Evolutionary conservation across 306 rosid genomes (phyloP).

Genomic region (Citrullus colocynthis): DNA sequence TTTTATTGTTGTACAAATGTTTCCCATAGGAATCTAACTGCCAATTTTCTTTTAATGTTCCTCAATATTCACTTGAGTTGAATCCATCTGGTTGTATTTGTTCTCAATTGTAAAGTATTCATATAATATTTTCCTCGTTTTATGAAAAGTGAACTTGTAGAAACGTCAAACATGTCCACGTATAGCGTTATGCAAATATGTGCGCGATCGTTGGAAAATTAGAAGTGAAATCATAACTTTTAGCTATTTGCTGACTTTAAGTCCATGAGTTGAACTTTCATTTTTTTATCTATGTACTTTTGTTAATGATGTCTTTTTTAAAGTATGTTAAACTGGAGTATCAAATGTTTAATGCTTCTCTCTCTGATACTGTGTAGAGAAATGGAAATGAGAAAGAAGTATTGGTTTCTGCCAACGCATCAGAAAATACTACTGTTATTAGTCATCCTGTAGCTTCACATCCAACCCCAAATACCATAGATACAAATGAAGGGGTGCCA

Average conservation of each 20-base stretch:
- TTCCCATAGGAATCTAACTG: not conserved
- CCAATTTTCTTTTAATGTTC: not conserved
- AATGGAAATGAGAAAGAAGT: constrained; percentile 44
- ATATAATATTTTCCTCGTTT: not conserved
- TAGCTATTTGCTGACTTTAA: not conserved
- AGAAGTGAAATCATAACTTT: not conserved
- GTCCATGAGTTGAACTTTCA: not conserved
- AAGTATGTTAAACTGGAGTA: not conserved
- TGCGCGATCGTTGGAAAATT: not conserved
- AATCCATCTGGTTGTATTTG: not conserved
- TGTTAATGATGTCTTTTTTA: not conserved
- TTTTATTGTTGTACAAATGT: constrained; percentile 3
- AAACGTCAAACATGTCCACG: not conserved
- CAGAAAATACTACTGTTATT: constrained; percentile 39
- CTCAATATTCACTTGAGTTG: not conserved
- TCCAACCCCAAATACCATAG: constrained; percentile 14
- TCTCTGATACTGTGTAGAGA: constrained; percentile 35
- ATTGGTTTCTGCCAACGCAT: constrained; percentile 39
- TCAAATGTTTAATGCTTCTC: not conserved
- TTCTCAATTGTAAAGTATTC: not conserved
- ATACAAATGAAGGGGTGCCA: constrained; percentile 26
- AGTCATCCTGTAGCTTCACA: constrained; percentile 32
- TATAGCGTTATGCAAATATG: not conserved
- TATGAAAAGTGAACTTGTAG: not conserved
- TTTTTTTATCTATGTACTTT: not conserved